Percentiles rank a stretch among this genome's conserved stretches.
Evolutionary conservation across 345 rosid genomes (phyloP).

Genomic region (Corchorus capsularis): DNA sequence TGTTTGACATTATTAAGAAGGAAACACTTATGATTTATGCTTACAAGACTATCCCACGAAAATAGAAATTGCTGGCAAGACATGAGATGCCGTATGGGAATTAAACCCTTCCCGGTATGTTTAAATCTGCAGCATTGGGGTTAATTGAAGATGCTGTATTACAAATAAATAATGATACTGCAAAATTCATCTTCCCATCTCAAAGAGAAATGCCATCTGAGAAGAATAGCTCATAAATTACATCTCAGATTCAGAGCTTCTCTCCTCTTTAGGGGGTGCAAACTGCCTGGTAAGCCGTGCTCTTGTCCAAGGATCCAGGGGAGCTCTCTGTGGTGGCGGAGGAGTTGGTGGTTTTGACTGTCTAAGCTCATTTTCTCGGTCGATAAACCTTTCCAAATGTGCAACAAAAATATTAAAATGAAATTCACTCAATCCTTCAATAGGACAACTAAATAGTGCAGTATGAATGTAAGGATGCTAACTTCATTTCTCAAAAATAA

Average conservation of each 20-base stretch:
- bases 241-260: constrained; percentile 47
- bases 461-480: neutral
- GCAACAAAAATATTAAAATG: constrained; percentile 7
- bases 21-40: neutral
- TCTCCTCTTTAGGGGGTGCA: constrained; percentile 87
- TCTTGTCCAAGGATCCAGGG: constrained; percentile 83
- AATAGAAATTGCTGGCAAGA: neutral
- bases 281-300: constrained; percentile 69
- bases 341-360: constrained; percentile 77
- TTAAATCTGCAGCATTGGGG: no score
- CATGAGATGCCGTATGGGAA: neutral
- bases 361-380: constrained; percentile 87
- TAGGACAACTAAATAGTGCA: neutral
- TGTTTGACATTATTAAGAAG: neutral
- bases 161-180: neutral
- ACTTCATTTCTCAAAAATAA: neutral
- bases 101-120: neutral
- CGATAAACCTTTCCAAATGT: constrained; percentile 63
- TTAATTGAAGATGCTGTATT: neutral
- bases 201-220: neutral
- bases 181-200: no score
- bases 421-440: neutral
- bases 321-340: constrained; percentile 63
- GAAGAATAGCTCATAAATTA: constrained; percentile 16
- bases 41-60: neutral